Base-by-base conservation (phyloP, 805 yeast species). In the Cyberlindnera bimundalis region DNA sequence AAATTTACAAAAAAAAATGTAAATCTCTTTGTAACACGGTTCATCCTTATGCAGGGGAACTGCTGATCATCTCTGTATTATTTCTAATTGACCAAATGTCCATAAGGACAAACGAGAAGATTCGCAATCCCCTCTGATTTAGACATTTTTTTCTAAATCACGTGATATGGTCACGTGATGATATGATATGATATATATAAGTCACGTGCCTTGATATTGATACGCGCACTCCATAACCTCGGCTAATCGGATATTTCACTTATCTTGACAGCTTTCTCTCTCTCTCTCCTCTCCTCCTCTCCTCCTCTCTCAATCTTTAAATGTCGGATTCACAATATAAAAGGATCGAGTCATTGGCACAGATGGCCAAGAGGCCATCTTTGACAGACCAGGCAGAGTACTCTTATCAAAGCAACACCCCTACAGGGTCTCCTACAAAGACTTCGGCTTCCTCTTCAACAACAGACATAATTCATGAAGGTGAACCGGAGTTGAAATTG, bases 1-100 rank as follows among this genome's bases (percentile, higher is more conserved):
- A n/a, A n/a, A n/a, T n/a, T n/a, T 31, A 15, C 25, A 24, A 37
- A 53, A 55, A 55, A 55, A 55, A 55, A 51, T 48, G 52, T 55
- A 85, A 88, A 91, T 90, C 98, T 91, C 97, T 91, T 91, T 91
- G 97, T 88, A 89, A 83, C 90, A 96, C 97, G 97, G 95, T 96
- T 90, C 98, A 91, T 91, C 98, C 96, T 93, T 93, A 93, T 91
- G 98, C 98, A 91, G 96, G 98, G 98, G 96, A 96, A 95, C 95
- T 93, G 98, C 98, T 91, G 90, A 91, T 93, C 98, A 91, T 91
- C 99, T 91, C 98, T 91, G 99, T 91, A 91, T 91, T 89, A 96
- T 84, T 91, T 90, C 96, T 83, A 90, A 83, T 91, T 91, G 97
- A 91, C 97, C 91, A 88, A 83, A 81, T 82, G 91, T 81, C 89